These are phyloP conservation scores for Termitomyces heimii DNA, from an alignment of 768 basidiomycete genomes.

Conservation along the genomic window DNA sequence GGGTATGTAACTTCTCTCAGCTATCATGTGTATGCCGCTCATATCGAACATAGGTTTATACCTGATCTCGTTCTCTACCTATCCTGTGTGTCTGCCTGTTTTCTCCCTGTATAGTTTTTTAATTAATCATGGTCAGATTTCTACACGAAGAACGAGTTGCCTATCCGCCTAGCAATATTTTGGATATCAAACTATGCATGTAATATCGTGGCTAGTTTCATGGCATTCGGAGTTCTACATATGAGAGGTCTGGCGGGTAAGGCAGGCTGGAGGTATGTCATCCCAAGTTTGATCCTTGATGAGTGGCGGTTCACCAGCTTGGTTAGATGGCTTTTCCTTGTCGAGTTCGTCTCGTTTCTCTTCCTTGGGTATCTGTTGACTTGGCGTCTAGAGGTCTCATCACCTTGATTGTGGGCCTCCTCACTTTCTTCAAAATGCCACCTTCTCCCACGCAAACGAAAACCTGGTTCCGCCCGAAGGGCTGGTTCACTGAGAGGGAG, in stretches of 20 bases:
- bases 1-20: slow-evolving; percentile 22
- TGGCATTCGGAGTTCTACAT: slow-evolving; percentile 56
- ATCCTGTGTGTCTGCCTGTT: slow-evolving; percentile 36
- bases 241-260: slow-evolving; percentile 49
- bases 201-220: slow-evolving; percentile 43
- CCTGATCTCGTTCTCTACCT: slow-evolving; percentile 59
- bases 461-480: slow-evolving; percentile 50
- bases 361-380: neutral
- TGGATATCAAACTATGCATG: slow-evolving; percentile 46
- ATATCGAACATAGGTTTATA: slow-evolving; percentile 33
- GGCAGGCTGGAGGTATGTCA: slow-evolving; percentile 40
- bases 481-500: slow-evolving; percentile 60
- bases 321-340: slow-evolving; percentile 46
- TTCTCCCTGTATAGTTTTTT: neutral
- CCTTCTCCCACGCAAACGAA: slow-evolving; percentile 56
- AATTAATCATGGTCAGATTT: slow-evolving; percentile 31
- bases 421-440: slow-evolving; percentile 55
- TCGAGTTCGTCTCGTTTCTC: slow-evolving; percentile 31
- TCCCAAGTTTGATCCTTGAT: neutral
- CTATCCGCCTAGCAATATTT: slow-evolving; percentile 49
- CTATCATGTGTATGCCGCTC: neutral
- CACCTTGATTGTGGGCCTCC: slow-evolving; percentile 46
- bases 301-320: neutral
- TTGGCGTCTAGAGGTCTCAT: slow-evolving; percentile 29
- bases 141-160: slow-evolving; percentile 55